phyloP scores from a whole-genome alignment of 306 rosid genomes.

The Corylus heterophylla region DNA sequence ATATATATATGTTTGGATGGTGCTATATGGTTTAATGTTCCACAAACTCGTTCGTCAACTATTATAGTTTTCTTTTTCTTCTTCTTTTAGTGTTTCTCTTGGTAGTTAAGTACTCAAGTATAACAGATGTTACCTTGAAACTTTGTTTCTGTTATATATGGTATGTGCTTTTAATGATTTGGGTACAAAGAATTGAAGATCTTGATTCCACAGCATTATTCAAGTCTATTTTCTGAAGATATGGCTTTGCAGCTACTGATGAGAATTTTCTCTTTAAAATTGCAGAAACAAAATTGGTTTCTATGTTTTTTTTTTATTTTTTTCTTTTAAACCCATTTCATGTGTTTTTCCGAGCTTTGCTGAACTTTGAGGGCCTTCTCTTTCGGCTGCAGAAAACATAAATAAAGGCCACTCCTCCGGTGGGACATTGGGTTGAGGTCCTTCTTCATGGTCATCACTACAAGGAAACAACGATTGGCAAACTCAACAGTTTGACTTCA shows the following conservation, averaged over 20 bases:
- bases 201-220: background rate
- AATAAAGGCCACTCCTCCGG: too few relatives aligned
- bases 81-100: background rate
- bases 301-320: background rate
- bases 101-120: background rate
- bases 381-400: too few relatives aligned
- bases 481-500: too few relatives aligned
- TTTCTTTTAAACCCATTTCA: too few relatives aligned
- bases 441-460: too few relatives aligned
- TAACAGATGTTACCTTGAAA: background rate
- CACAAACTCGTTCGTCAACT: background rate
- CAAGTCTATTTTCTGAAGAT: background rate
- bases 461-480: too few relatives aligned
- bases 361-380: too few relatives aligned
- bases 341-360: too few relatives aligned
- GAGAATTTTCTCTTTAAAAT: background rate
- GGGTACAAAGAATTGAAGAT: background rate
- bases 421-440: too few relatives aligned
- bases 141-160: background rate
- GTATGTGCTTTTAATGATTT: background rate
- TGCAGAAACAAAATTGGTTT: background rate
- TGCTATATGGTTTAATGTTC: background rate
- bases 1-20: background rate
- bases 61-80: background rate
- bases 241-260: background rate